Percentiles rank a stretch among this genome's conserved stretches.
Conservation (phyloP, 129 eudicot genomes). For the Oenanthe sinensis region DNA sequence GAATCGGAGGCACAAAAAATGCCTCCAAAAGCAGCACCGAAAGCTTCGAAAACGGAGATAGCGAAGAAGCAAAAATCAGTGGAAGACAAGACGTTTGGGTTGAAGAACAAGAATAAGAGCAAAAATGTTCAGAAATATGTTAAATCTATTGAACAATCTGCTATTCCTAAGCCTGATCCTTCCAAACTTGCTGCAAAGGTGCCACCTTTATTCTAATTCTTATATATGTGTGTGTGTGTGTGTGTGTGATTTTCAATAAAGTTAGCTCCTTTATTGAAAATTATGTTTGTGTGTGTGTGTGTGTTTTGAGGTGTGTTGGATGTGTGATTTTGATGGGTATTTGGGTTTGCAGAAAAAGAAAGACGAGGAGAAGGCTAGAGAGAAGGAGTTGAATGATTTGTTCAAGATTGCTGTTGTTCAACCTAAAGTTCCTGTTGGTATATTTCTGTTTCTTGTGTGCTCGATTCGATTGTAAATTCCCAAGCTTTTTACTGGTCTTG, state of each 20-base stretch:
- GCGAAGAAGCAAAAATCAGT: slow-evolving; percentile 53
- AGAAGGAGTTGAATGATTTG: slow-evolving; percentile 57
- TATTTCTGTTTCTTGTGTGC: neutral
- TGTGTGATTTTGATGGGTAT: neutral
- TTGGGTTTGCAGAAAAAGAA: slow-evolving; percentile 40
- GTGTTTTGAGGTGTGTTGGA: neutral
- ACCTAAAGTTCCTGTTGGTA: slow-evolving; percentile 60
- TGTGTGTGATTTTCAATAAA: neutral
- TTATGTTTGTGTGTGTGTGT: neutral
- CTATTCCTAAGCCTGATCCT: slow-evolving; percentile 48
- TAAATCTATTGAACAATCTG: slow-evolving; percentile 39
- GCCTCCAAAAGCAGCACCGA: slow-evolving; percentile 43
- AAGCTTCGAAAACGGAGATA: slow-evolving; percentile 34
- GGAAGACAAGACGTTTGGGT: slow-evolving; percentile 58
- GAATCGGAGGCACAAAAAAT: slow-evolving; percentile 8
- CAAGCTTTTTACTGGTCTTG: neutral
- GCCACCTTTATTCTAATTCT: neutral
- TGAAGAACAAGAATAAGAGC: slow-evolving; percentile 46
- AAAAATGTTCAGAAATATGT: slow-evolving; percentile 55
- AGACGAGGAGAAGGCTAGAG: slow-evolving; percentile 59
- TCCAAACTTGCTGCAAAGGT: slow-evolving; percentile 55
- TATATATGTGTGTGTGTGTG: neutral
- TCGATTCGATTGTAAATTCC: neutral
- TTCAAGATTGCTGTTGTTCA: slow-evolving; percentile 63
- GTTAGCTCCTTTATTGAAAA: neutral